Base-by-base conservation (phyloP, 345 rosid genomes). In the Carallia brachiata region DNA sequence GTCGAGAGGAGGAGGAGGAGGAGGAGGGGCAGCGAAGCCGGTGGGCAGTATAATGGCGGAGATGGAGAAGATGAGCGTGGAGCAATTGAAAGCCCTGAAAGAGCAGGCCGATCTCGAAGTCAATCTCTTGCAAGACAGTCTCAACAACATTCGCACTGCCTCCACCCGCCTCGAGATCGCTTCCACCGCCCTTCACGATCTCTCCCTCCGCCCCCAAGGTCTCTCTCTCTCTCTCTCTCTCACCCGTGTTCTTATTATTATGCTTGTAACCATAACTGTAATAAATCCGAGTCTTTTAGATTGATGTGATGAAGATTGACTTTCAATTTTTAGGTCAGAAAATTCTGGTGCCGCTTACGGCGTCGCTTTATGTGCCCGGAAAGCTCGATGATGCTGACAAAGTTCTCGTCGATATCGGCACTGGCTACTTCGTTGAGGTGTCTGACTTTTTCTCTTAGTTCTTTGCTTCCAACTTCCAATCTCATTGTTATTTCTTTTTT, bases 371-470 rank as follows among this genome's bases (percentile, higher is more conserved):
- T 62, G 97, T 90, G 34, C 92, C 97, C 27, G 98, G 97, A 27
- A 73, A 82, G 6, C 98, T 96, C 39, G 92, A 92, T 71, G 96
- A 88, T 16, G 86, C 96, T 34, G 86, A 87, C 56, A 88, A 83
- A 40, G 92, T 92, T 47, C 87, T 96, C 32, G 96, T 96, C 62
- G 97, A 96, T 78, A 87, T 96, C 54, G 98, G 99, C 67, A 96
- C 99, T 62, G 99, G 99, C 23, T 96, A 89, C 85, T 96, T 96
- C 85, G 91, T 92, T 52, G 97, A 95, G 97, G 97, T 90, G n/a
- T 44, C 50, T 2, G 50, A 10, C 50, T 44, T 16, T 44, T 3
- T 12, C 16, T 2, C 16, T 2, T 44, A 12, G 50, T 16, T 44
- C 17, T 10, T 3, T 44, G 10, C 40, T 37, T 13, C 3, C 47